Conservation (phyloP, 768 basidiomycete species). For the Pleurotus platypus region DNA sequence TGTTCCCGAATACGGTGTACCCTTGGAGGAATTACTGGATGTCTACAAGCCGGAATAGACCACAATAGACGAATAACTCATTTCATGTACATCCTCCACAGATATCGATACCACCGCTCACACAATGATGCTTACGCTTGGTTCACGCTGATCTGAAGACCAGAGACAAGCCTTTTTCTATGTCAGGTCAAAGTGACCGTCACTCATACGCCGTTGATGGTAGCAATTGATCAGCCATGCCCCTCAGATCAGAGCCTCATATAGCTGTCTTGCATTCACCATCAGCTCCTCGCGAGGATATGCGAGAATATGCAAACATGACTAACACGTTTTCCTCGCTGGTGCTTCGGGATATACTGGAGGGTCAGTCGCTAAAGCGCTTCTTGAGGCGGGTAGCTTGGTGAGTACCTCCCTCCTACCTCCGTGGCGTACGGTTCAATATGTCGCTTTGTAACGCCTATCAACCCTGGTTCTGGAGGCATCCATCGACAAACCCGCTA, state of each 20-base stretch:
- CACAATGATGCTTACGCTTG: no score
- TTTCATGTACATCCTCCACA: no score
- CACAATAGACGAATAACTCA: neutral
- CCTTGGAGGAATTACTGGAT: neutral
- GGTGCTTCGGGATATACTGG: conserved; percentile 1
- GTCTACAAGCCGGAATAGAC: neutral
- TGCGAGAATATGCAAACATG: no score
- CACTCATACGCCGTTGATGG: no score
- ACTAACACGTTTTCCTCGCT: no score
- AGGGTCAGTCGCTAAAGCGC: neutral
- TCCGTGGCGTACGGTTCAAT: neutral
- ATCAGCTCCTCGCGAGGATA: neutral
- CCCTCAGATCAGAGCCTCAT: no score
- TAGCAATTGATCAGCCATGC: no score
- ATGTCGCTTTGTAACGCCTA: neutral
- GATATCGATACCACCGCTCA: no score
- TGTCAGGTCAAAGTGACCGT: no score
- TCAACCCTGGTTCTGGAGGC: neutral
- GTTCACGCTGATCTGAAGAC: no score
- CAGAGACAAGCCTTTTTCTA: no score
- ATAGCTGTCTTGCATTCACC: neutral
- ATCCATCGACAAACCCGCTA: neutral
- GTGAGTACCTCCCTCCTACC: neutral
- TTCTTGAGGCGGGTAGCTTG: neutral
- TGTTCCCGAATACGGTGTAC: neutral